Evolutionary conservation across 805 yeast species (phyloP).

Genomic region (Barnettozyma sucrosica): DNA sequence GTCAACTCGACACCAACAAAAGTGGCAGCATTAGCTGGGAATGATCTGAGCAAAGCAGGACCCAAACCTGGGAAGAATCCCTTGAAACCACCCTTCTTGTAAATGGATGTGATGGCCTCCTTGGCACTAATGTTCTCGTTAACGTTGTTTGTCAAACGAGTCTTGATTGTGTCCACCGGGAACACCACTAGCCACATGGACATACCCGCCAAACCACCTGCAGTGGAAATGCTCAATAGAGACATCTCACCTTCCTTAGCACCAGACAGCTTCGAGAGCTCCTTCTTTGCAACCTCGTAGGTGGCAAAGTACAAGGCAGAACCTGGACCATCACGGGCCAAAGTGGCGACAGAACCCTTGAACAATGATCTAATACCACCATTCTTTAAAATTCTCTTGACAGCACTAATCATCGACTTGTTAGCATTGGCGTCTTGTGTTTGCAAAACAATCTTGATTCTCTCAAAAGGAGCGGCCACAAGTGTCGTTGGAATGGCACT

Average conservation of each 20-base stretch:
- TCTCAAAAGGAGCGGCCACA: conserved; percentile 96
- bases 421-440: conserved; percentile 43
- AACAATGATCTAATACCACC: conserved; percentile 85
- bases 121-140: conserved; percentile 46
- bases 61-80: conserved; percentile 98
- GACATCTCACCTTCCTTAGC: conserved; percentile 52
- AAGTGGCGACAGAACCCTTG: conserved; percentile 87
- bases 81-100: conserved; percentile 70
- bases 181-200: conserved; percentile 95
- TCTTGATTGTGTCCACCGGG: conserved; percentile 93
- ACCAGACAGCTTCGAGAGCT: conserved; percentile 38
- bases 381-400: conserved; percentile 59
- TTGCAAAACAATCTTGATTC: conserved; percentile 92
- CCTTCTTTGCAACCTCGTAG: conserved; percentile 73
- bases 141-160: conserved; percentile 31
- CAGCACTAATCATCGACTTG: conserved; percentile 46
- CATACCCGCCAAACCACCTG: conserved; percentile 96
- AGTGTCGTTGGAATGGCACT: conserved; percentile 93
- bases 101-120: conserved; percentile 63
- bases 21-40: conserved; percentile 99
- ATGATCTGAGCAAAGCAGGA: conserved; percentile 88
- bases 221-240: conserved; percentile 68
- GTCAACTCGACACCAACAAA: conserved; percentile 93
- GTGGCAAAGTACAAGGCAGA: conserved; percentile 94
- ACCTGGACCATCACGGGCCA: conserved; percentile 97